Percentiles rank a stretch among this genome's conserved stretches.
Evolutionary conservation across 108 stramenopile genomes (phyloP).

Genomic region (Cyclotella cryptica): DNA sequence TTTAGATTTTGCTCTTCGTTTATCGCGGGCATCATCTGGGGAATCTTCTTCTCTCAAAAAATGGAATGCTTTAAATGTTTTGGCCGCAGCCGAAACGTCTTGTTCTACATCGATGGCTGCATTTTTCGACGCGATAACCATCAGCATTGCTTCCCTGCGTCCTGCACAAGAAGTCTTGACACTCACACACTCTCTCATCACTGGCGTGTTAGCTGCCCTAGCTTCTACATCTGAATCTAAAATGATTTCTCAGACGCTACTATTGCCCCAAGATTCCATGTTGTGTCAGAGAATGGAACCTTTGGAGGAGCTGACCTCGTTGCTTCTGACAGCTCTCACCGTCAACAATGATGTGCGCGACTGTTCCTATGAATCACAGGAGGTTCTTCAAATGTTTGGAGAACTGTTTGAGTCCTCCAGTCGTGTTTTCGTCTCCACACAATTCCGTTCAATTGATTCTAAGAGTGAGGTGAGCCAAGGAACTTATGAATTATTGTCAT

Average conservation of each 20-base stretch:
- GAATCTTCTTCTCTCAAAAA: background rate
- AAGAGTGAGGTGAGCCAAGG: constrained; percentile 26
- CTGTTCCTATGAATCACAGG: background rate
- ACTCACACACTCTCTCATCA: constrained; percentile 23
- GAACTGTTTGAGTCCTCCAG: constrained; percentile 32
- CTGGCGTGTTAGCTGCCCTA: constrained; percentile 22
- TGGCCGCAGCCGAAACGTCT: constrained; percentile 15
- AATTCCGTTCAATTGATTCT: constrained; percentile 6
- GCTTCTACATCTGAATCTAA: constrained; percentile 33
- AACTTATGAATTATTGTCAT: background rate
- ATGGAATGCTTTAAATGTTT: constrained; percentile 28
- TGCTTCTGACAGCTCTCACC: constrained; percentile 38
- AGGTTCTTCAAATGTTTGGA: constrained; percentile 32
- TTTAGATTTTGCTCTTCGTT: constrained; percentile 10
- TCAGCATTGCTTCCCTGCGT: constrained; percentile 17
- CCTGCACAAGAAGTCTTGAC: constrained; percentile 11
- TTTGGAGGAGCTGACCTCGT: constrained; percentile 33
- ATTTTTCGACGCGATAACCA: constrained; percentile 33
- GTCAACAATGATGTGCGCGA: background rate
- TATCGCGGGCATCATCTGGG: constrained; percentile 12
- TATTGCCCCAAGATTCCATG: constrained; percentile 22
- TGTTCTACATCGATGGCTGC: constrained; percentile 36
- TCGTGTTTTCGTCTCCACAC: constrained; percentile 35
- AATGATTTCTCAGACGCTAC: constrained; percentile 31
- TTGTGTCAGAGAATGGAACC: constrained; percentile 11